These are phyloP conservation scores for Boletellus ananiceps DNA, from an alignment of 768 basidiomycete species.

Conservation along the genomic window DNA sequence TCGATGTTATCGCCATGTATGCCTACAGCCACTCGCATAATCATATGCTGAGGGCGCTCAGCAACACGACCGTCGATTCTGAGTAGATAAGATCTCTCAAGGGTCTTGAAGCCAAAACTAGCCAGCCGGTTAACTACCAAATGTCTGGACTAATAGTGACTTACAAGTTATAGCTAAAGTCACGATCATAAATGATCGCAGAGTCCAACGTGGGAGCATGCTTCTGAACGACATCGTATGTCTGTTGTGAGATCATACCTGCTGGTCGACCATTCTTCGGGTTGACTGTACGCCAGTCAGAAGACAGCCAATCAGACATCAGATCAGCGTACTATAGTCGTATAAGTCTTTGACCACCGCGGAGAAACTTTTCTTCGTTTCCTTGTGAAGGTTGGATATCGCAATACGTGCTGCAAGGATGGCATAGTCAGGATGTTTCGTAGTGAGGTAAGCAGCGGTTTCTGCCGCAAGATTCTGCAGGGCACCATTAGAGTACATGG, in stretches of 20 bases:
- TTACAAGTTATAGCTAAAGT: slow-evolving; percentile 95
- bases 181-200: slow-evolving; percentile 95
- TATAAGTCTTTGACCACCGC: slow-evolving; percentile 89
- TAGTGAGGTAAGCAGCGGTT: slow-evolving; percentile 96
- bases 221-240: slow-evolving; percentile 74
- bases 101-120: slow-evolving; percentile 99
- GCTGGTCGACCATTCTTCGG: slow-evolving; percentile 88
- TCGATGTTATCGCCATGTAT: slow-evolving; percentile 91
- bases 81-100: slow-evolving; percentile 95
- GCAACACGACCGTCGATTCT: slow-evolving; percentile 92
- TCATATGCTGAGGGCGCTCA: slow-evolving; percentile 97
- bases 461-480: slow-evolving; percentile 89
- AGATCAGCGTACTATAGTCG: slow-evolving; percentile 61
- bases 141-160: slow-evolving; percentile 23
- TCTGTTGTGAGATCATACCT: slow-evolving; percentile 88
- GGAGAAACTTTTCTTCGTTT: slow-evolving; percentile 97
- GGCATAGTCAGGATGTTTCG: slow-evolving; percentile 96
- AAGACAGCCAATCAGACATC: not conserved
- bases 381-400: slow-evolving; percentile 97
- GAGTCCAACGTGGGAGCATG: slow-evolving; percentile 84
- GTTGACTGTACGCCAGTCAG: slow-evolving; percentile 55
- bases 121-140: not conserved
- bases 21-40: slow-evolving; percentile 99
- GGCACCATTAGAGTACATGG: slow-evolving; percentile 2
- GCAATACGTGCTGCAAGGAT: slow-evolving; percentile 98